Evolutionary conservation across 495 filamentous ascomycete genomes (phyloP), one percentile per base, ranked within the genome.

Genomic region (Podospora pseudoanserina): DNA sequence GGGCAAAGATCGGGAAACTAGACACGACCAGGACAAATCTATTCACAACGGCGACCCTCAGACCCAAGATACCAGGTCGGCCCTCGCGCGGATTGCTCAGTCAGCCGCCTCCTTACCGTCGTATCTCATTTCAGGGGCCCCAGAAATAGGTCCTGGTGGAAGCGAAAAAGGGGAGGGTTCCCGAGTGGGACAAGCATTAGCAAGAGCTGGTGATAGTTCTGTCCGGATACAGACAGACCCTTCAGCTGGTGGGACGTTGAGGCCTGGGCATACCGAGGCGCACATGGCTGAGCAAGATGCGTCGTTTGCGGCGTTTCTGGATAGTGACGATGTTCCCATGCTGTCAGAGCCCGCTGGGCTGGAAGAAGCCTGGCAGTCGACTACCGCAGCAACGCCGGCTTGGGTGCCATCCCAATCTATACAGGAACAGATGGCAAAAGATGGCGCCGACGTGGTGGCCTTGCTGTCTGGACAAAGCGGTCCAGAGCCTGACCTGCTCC

Each of bases 201-300:
- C 44, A 18, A 58, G 68, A 30, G 68, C 49, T 6, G 69, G 68
- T 27, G 75, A 77, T 62, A 77, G 70, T 57, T 74, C 75, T n/a
- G 64, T 68, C 4, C 73, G 71, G 56, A 19, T 70, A 55, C 67
- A 60, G 28, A 85, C 92, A 74, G 94, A 93, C 81, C 82, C 88
- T 76, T 93, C 59, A 56, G 54, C 44, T 7, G 67, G 68, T 39
- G 69, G 62, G 32, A 58, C 63, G 34, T 55, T 79, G 58, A 73
- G 65, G 30, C 34, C 64, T 13, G 65, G 70, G 0, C 75, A 81
- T 15, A 71, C 70, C 11, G 75, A 77, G 63, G 73, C 78, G 56
- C 79, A 83, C 57, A 68, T 76, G 16, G 70, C 69, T 1, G 64
- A 63, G n/a, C 68, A 79, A 44, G 82, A 85, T 66, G 72, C 75